Evolutionary conservation across 129 eudicot genomes (phyloP), one percentile per base, ranked within the genome.

Genomic region (Deinandra increscens): DNA sequence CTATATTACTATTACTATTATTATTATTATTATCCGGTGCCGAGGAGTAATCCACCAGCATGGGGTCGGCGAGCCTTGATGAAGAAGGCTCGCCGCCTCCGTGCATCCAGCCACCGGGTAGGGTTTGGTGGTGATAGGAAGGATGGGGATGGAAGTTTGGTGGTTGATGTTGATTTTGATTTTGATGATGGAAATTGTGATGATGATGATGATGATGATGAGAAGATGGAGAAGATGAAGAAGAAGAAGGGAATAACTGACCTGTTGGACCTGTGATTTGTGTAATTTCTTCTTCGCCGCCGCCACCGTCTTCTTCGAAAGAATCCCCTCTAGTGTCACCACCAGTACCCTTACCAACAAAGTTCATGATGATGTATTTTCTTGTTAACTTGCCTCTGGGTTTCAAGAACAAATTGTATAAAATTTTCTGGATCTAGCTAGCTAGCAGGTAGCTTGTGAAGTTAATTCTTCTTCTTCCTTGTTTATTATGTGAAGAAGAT

Each of bases 321-420:
- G 61, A 55, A 55, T 55, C 23, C 17, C 61, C 36, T 54, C 36
- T 34, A 38, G 31, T 62, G 38, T 62, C 69, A 33, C 78, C 78
- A 42, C 78, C 70, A 4, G 51, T 71, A 45, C 17, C 71, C 49
- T 75, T 79, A 10, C 76, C 78, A 79, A 64, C 72, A 66, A 82
- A 82, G 77, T 85, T 85, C 89, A 84, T 84, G 71, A 60, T 75
- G 59, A 39, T n/a, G n/a, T n/a, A n/a, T 7, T 38, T 63, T 18
- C 18, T 59, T 11, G 70, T 7, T 67, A 22, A 42, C 2, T 15
- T 15, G 45, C 7, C 7, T 60, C 17, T 60, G 13, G 5, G 9
- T 53, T 13, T 11, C 17, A 17, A 34, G 37, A 12, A 54, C 23
- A 37, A 48, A 41, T 7, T 29, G 44, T 15, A 65, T 64, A 74